Percentiles rank a stretch among this genome's conserved stretches.
phyloP scores from a whole-genome alignment of 371 early-diverging fungal genomes.

The Fennellomyces sp. region DNA sequence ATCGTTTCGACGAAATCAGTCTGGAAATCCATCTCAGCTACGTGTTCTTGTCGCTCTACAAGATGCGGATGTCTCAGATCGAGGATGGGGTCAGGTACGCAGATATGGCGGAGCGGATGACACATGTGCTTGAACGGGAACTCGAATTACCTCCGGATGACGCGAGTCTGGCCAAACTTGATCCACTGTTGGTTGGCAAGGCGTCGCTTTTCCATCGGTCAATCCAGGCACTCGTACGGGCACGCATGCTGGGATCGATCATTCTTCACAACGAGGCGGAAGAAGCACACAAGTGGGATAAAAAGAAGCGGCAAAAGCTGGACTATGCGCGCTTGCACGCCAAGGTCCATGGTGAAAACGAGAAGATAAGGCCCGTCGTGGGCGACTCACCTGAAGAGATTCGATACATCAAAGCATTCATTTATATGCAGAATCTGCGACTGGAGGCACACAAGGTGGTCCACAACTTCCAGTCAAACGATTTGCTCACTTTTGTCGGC shows the following conservation, averaged over 20 bases:
- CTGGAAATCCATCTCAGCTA: slow-evolving; percentile 30
- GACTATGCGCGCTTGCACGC: neutral
- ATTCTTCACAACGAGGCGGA: neutral
- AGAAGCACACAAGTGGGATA: neutral
- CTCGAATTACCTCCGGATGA: neutral
- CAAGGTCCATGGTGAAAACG: neutral
- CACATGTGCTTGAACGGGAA: slow-evolving; percentile 15
- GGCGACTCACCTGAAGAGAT: slow-evolving; percentile 24
- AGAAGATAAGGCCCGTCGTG: neutral
- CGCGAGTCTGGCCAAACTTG: neutral
- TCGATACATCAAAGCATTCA: slow-evolving; percentile 13
- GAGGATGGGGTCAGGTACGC: slow-evolving; percentile 18
- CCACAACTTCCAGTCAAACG: slow-evolving; percentile 7
- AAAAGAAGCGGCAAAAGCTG: neutral
- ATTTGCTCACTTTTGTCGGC: slow-evolving; percentile 22
- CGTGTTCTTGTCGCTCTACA: slow-evolving; percentile 26
- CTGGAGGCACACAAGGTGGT: slow-evolving; percentile 16
- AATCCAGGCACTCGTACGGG: neutral
- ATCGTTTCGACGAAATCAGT: slow-evolving; percentile 36
- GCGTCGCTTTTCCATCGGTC: neutral
- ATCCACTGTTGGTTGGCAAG: slow-evolving; percentile 1
- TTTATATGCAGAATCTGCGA: slow-evolving; percentile 7
- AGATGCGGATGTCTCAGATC: slow-evolving; percentile 13
- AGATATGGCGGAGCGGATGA: slow-evolving; percentile 30
- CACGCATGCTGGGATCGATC: neutral